Evolutionary conservation across 495 filamentous ascomycete genomes (phyloP).

Genomic region (Jackrogersella minutella): DNA sequence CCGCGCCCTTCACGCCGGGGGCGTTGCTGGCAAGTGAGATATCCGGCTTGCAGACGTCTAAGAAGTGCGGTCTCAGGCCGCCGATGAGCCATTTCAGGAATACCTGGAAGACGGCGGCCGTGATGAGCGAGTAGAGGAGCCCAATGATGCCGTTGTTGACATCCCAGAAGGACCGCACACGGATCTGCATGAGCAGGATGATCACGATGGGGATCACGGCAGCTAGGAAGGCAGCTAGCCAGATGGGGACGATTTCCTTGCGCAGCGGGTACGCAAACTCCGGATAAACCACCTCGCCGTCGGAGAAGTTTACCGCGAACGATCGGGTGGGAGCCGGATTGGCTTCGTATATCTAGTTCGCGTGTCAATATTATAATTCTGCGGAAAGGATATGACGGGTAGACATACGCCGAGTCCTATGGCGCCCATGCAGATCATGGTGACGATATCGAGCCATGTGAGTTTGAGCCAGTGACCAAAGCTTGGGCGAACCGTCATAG

Average conservation of each 20-base stretch:
- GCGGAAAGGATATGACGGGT: background rate
- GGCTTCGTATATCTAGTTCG: conserved; percentile 61
- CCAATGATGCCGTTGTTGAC: conserved; percentile 69
- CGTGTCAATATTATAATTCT: conserved; percentile 11
- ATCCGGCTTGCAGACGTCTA: conserved; percentile 64
- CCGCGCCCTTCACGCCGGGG: conserved; percentile 36
- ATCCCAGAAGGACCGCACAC: conserved; percentile 72
- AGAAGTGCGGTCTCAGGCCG: conserved; percentile 66
- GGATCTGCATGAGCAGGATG: conserved; percentile 65
- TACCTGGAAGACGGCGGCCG: conserved; percentile 64
- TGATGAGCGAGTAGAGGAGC: conserved; percentile 66
- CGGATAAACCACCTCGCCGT: conserved; percentile 67
- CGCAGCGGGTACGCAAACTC: conserved; percentile 68
- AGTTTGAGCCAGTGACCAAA: conserved; percentile 66
- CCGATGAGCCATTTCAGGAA: conserved; percentile 66
- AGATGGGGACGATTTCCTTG: conserved; percentile 70
- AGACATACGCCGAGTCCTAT: conserved; percentile 64
- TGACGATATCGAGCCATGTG: conserved; percentile 66
- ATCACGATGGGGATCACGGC: conserved; percentile 64
- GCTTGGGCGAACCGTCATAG: conserved; percentile 52
- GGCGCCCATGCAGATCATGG: conserved; percentile 64
- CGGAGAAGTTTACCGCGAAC: conserved; percentile 65
- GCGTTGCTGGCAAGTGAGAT: conserved; percentile 46
- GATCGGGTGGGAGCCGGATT: conserved; percentile 63
- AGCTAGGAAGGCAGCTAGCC: conserved; percentile 63